These are phyloP conservation scores for Chamaenerion angustifolium DNA, from an alignment of 345 rosid genomes.

Conservation along the genomic window DNA sequence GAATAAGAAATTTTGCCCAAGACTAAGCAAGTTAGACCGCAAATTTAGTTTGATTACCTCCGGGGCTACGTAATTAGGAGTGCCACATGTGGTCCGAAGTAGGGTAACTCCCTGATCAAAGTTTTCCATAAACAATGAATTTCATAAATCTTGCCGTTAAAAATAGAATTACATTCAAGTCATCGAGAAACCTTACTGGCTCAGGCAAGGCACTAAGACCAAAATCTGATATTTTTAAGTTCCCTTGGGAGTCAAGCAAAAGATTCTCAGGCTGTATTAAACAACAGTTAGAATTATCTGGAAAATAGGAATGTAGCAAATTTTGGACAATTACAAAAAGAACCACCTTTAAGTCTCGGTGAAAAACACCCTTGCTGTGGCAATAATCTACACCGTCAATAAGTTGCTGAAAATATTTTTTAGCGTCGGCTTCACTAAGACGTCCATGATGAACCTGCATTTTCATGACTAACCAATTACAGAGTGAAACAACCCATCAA, in stretches of 20 bases:
- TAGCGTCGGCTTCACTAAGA: slow-evolving; percentile 79
- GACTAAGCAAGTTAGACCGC: background rate
- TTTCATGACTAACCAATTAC: background rate
- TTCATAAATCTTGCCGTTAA: background rate
- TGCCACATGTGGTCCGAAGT: slow-evolving; percentile 88
- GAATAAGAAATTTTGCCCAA: background rate
- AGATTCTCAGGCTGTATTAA: slow-evolving; percentile 82
- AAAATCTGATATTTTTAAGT: slow-evolving; percentile 88
- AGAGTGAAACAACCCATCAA: background rate
- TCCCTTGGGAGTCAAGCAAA: slow-evolving; percentile 79
- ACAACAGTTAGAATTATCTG: slow-evolving; percentile 10
- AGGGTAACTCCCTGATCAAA: slow-evolving; percentile 58
- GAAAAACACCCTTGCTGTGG: slow-evolving; percentile 86
- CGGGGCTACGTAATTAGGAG: slow-evolving; percentile 95
- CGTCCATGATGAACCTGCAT: slow-evolving; percentile 72
- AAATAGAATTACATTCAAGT: background rate
- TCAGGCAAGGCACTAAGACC: slow-evolving; percentile 90
- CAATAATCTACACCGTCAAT: slow-evolving; percentile 96
- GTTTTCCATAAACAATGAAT: slow-evolving; percentile 5
- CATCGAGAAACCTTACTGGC: slow-evolving; percentile 30
- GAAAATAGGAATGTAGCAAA: background rate
- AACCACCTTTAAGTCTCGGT: slow-evolving; percentile 80
- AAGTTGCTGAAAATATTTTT: slow-evolving; percentile 87
- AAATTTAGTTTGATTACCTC: slow-evolving; percentile 37
- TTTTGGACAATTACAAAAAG: slow-evolving; percentile 3